phyloP scores from a whole-genome alignment of 305 asterid species.

The Fraxinus ornus region DNA sequence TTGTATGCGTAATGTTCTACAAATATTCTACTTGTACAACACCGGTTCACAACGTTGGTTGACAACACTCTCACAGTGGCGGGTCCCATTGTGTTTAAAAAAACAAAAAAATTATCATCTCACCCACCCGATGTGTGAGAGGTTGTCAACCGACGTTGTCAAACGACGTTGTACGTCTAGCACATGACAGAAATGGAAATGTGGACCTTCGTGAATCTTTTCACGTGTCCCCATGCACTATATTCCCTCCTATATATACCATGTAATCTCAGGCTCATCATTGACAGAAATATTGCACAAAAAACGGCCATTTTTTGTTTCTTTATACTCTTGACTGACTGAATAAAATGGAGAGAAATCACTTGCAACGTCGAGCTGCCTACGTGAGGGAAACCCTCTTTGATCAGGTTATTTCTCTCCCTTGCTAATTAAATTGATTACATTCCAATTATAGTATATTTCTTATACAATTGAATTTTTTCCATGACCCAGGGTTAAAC shows the following conservation, averaged over 20 bases:
- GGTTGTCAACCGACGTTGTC: no score
- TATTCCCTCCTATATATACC: conserved; percentile 36
- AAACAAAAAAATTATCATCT: no score
- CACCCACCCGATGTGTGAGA: no score
- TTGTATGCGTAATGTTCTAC: background rate
- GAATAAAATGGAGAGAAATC: conserved; percentile 44
- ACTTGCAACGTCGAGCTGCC: conserved; percentile 51
- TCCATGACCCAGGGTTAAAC: background rate
- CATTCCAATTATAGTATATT: background rate
- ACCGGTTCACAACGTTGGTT: no score
- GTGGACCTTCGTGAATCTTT: conserved; percentile 24
- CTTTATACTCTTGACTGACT: background rate
- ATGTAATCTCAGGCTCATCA: conserved; percentile 14
- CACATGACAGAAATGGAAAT: background rate
- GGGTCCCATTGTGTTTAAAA: no score
- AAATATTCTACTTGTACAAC: no score
- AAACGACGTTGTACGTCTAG: no score
- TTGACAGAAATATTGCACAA: background rate
- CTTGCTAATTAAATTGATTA: background rate
- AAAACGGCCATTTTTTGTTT: background rate
- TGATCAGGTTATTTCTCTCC: conserved; percentile 49
- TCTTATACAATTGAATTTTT: background rate
- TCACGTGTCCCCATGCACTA: conserved; percentile 4
- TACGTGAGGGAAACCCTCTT: conserved; percentile 50
- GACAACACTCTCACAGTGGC: no score